Evolutionary conservation across 2,329 filamentous ascomycete species (phyloP).

Genomic region (Chaetomium globosum): DNA sequence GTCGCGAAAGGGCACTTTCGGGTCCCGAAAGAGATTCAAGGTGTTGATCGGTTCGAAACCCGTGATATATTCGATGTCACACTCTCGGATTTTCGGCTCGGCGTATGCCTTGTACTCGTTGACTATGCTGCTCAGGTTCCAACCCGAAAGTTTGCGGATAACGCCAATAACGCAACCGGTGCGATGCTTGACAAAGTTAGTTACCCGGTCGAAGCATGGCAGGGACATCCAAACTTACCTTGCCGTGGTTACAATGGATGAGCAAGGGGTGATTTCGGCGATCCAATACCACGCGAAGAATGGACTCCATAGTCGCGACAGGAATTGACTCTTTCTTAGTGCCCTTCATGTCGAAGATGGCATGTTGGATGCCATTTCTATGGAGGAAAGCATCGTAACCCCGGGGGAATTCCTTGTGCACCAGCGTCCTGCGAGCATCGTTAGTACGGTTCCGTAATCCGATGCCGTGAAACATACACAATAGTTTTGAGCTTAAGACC

Average conservation of each 20-base stretch:
- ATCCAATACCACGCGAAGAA: conserved; percentile 72
- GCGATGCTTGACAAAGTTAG: conserved; percentile 62
- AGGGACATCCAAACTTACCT: conserved; percentile 49
- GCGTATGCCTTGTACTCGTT: conserved; percentile 74
- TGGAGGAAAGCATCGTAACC: conserved; percentile 65
- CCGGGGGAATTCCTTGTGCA: conserved; percentile 61
- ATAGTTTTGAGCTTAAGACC: conserved; percentile 75
- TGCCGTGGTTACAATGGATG: conserved; percentile 92
- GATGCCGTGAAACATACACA: conserved; percentile 56
- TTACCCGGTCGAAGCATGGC: not conserved
- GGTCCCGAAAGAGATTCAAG: conserved; percentile 39
- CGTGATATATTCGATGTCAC: conserved; percentile 61
- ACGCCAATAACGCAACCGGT: conserved; percentile 87
- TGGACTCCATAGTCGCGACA: conserved; percentile 66
- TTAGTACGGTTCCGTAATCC: conserved; percentile 22
- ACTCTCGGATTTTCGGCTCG: conserved; percentile 61
- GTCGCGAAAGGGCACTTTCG: conserved; percentile 36
- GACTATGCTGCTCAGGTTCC: conserved; percentile 63
- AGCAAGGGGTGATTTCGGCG: conserved; percentile 75
- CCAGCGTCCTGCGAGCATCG: conserved; percentile 55
- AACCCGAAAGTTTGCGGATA: conserved; percentile 72
- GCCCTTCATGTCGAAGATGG: conserved; percentile 77
- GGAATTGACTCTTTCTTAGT: conserved; percentile 81
- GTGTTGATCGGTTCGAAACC: conserved; percentile 51
- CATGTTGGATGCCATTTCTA: conserved; percentile 68